Percentiles rank a stretch among this genome's conserved stretches.
Evolutionary conservation across 2,329 filamentous ascomycete genomes (phyloP).

Genomic region (Boeremia exigua): DNA sequence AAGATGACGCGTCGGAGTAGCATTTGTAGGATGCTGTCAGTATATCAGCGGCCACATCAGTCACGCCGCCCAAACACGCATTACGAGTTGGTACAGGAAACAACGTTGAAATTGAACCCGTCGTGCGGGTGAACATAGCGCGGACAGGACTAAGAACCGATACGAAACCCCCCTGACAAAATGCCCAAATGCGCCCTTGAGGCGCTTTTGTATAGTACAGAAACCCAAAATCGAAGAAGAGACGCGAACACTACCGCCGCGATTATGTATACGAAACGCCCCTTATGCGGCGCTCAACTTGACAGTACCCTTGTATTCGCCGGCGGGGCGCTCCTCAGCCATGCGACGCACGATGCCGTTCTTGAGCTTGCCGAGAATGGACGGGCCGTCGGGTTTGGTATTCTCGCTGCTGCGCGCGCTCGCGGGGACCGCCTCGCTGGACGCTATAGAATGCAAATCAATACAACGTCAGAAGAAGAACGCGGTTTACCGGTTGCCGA

Average conservation of each 20-base stretch:
- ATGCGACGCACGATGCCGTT: neutral
- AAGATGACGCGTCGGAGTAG: too few species aligned
- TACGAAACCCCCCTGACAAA: neutral
- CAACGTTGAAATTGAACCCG: too few species aligned
- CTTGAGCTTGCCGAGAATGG: neutral
- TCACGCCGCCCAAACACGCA: too few species aligned
- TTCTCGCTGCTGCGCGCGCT: neutral
- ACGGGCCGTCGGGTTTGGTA: neutral
- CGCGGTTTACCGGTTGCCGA: slow-evolving; percentile 25
- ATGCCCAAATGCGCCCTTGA: neutral
- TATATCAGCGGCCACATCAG: too few species aligned
- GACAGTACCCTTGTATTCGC: neutral
- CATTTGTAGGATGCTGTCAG: too few species aligned
- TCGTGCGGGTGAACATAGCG: too few species aligned
- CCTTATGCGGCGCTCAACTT: neutral
- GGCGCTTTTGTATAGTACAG: slow-evolving; percentile 7
- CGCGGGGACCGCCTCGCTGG: neutral
- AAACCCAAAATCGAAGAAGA: neutral
- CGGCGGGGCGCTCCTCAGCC: neutral
- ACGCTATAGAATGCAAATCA: slow-evolving; percentile 3
- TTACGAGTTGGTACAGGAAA: too few species aligned
- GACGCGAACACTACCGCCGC: neutral
- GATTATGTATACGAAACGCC: neutral
- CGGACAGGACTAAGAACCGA: too few species aligned
- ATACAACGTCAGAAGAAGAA: slow-evolving; percentile 8